Conservation (phyloP, 495 filamentous ascomycete genomes). For the Evansstolkia leycettana region DNA sequence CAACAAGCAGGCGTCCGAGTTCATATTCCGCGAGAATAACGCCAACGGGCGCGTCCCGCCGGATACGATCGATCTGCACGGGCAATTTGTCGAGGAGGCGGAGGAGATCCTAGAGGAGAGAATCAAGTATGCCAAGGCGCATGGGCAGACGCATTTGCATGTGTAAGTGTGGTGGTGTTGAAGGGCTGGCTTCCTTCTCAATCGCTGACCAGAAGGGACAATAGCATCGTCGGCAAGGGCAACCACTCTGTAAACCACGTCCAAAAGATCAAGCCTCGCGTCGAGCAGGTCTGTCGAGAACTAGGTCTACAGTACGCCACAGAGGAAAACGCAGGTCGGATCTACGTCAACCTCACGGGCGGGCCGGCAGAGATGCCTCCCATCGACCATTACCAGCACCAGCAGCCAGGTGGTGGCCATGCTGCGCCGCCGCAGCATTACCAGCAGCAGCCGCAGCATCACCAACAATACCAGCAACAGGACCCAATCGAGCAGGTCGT, state of each 20-base stretch:
- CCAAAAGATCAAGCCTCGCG: conserved; percentile 83
- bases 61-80: conserved; percentile 90
- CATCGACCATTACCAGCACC: conserved; percentile 19
- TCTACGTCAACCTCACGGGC: conserved; percentile 60
- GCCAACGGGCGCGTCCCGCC: conserved; percentile 49
- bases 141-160: conserved; percentile 67
- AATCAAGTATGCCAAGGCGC: conserved; percentile 57
- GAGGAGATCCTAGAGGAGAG: conserved; percentile 76
- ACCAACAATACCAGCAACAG: conserved; percentile 23
- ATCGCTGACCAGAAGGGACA: no score
- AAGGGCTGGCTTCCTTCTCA: neutral
- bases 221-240: conserved; percentile 81
- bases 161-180: conserved; percentile 32
- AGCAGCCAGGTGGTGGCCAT: conserved; percentile 16
- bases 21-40: conserved; percentile 92
- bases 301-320: conserved; percentile 69
- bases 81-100: conserved; percentile 87
- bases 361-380: conserved; percentile 44
- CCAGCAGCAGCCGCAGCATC: conserved; percentile 24
- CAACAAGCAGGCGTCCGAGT: conserved; percentile 82
- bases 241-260: conserved; percentile 71
- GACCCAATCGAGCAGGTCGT: conserved; percentile 54
- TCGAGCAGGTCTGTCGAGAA: conserved; percentile 74
- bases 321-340: conserved; percentile 77
- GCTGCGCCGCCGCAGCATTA: conserved; percentile 15